A percentile compares a stretch with the other conserved stretches of the same genome.
These are phyloP conservation scores for Mucor piriformis DNA, from an alignment of 371 early-diverging fungal species.

Conservation along the genomic window DNA sequence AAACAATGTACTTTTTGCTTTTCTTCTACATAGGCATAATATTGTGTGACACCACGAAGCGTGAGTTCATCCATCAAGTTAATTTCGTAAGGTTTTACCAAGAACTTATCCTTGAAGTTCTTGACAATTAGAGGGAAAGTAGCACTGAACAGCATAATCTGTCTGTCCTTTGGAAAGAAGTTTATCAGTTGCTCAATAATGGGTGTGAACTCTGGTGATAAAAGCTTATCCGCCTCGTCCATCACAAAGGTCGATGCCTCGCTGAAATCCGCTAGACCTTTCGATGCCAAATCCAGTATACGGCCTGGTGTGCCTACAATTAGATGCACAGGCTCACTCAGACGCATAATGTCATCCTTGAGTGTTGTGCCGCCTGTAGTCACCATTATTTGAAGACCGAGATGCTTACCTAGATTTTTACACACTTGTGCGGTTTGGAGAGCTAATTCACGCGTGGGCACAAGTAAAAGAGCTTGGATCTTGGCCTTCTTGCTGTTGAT, in stretches of 20 bases:
- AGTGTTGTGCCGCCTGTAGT: constrained; percentile 97
- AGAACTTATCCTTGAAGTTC: constrained; percentile 91
- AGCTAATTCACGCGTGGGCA: constrained; percentile 98
- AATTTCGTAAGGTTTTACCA: constrained; percentile 96
- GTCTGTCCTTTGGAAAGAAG: constrained; percentile 82
- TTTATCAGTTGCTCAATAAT: constrained; percentile 91
- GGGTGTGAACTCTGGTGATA: constrained; percentile 96
- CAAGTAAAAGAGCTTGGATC: constrained; percentile 88
- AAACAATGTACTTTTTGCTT: constrained; percentile 97
- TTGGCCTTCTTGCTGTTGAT: constrained; percentile 77
- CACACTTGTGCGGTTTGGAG: constrained; percentile 95
- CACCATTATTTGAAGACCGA: constrained; percentile 94
- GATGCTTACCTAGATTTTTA: constrained; percentile 91
- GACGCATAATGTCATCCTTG: constrained; percentile 97
- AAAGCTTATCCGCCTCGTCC: constrained; percentile 99
- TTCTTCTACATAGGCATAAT: constrained; percentile 98
- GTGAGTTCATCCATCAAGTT: constrained; percentile 99
- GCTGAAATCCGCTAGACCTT: constrained; percentile 86
- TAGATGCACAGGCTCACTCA: constrained; percentile 91
- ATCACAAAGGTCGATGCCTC: constrained; percentile 90
- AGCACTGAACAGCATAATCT: constrained; percentile 97
- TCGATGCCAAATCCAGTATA: constrained; percentile 93
- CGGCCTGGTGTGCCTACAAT: constrained; percentile 98
- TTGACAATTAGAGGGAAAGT: constrained; percentile 98
- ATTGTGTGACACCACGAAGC: constrained; percentile 97